Conservation (phyloP, 495 filamentous ascomycete genomes). For the Trichoderma asperelloides region DNA sequence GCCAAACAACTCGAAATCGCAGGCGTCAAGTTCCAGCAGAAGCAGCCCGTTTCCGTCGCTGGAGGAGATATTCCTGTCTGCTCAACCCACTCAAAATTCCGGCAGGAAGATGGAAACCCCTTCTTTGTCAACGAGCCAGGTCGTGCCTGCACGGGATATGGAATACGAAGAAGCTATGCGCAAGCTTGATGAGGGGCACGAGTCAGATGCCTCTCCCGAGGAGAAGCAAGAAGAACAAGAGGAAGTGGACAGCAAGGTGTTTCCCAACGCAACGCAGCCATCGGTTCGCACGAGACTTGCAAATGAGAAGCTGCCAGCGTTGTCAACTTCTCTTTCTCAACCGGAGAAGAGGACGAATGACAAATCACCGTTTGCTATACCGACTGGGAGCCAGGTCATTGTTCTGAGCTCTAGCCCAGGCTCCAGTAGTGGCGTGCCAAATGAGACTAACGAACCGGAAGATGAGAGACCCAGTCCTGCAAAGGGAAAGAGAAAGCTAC, state of each 20-base stretch:
- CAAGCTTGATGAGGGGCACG: conserved; percentile 21
- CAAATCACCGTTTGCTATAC: conserved; percentile 20
- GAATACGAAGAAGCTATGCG: conserved; percentile 30
- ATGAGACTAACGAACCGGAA: conserved; percentile 15
- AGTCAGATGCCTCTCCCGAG: conserved; percentile 10
- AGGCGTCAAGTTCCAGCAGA: conserved; percentile 1
- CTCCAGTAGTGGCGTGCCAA: conserved; percentile 32
- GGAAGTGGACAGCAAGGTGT: neutral
- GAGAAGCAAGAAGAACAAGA: neutral
- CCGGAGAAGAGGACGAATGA: neutral
- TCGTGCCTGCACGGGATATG: conserved; percentile 16
- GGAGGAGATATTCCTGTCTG: conserved; percentile 21
- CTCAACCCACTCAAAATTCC: conserved; percentile 21
- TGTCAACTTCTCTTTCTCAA: neutral
- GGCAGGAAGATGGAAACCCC: conserved; percentile 15
- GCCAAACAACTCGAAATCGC: neutral
- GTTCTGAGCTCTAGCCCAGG: conserved; percentile 30
- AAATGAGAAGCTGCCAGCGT: neutral
- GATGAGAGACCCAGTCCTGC: conserved; percentile 8
- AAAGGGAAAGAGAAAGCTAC: conserved; percentile 13
- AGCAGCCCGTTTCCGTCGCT: conserved; percentile 28
- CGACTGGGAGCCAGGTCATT: conserved; percentile 30
- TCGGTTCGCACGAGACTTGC: neutral
- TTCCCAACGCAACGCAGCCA: conserved; percentile 11
- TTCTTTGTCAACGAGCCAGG: conserved; percentile 12